A percentile compares a stretch with the other conserved stretches of the same genome.
Evolutionary conservation across 306 rosid genomes (phyloP).

Genomic region (Cicer bijugum): DNA sequence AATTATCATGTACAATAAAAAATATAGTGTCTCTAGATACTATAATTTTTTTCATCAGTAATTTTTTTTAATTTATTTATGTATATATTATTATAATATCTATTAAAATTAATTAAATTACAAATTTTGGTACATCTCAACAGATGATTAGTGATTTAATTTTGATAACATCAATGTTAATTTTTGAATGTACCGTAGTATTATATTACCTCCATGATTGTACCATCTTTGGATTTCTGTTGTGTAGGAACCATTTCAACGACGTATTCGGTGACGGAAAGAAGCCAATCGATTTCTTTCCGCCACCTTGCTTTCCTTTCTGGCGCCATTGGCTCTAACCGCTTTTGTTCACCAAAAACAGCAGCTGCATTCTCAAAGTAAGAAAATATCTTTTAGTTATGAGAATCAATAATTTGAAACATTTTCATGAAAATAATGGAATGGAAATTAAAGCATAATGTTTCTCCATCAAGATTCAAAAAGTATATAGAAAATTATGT

Average conservation of each 20-base stretch:
- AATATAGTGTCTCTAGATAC: too few species aligned
- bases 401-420: conserved; percentile 23
- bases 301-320: conserved; percentile 87
- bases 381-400: conserved; percentile 30
- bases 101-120: too few species aligned
- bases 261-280: conserved; percentile 76
- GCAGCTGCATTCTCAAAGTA: conserved; percentile 69
- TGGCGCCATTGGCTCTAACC: conserved; percentile 79
- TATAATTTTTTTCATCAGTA: too few species aligned
- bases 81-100: too few species aligned
- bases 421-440: conserved; percentile 39
- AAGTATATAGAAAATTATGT: background rate
- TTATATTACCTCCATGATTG: conserved; percentile 75
- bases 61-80: too few species aligned
- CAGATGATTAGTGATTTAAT: too few species aligned
- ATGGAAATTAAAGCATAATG: conserved; percentile 9
- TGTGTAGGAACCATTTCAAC: conserved; percentile 94
- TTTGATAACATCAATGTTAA: too few species aligned
- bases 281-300: conserved; percentile 88
- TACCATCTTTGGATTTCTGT: conserved; percentile 79
- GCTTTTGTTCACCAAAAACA: conserved; percentile 84
- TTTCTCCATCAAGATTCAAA: conserved; percentile 28
- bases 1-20: conserved; percentile 2
- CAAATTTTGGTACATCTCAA: too few species aligned
- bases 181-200: too few species aligned